Evolutionary conservation across 305 asterid genomes (phyloP), one percentile per base, ranked within the genome.

Genomic region (Rubia peregrina): DNA sequence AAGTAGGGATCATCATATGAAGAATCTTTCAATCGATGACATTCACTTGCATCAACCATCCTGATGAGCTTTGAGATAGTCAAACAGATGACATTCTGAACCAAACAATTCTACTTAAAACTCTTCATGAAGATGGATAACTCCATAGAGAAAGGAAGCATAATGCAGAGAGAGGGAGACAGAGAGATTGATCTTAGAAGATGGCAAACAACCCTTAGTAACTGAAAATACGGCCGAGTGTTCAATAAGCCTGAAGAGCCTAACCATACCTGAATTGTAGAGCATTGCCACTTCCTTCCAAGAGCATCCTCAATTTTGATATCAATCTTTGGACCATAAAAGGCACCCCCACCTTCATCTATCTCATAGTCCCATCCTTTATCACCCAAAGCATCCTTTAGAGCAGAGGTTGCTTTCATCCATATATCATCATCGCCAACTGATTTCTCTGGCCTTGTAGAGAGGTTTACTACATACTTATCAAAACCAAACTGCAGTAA

Each of bases 201-300:
- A 21, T 9, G 8, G 19, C 24, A 26, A 5, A 22, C 49, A 36
- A 17, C 49, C 2, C 49, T 24, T 9, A 46, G 40, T 26, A 17
- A 24, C 16, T 24, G 14, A 67, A 61, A 33, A 24, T 71, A 19
- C 16, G 2, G 30, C 21, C 4, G n/a, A 66, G 30, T 68, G 14
- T 9, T 6, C 13, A 9, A 63, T 4, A n/a, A 65, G 41, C 65
- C 65, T 65, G 36, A 66, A 64, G 13, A 66, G 64, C 63, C 46
- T 53, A 68, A 59, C 73, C 36, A 9, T 46, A 85, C 98, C 96
- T 88, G 96, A 80, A 92, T 85, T 76, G 98, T 92, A 33, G 98
- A 90, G 90, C 98, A 92, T 80, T 92, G 96, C 98, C 97, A 90
- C 83, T 90, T 92, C 79, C 98, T 86, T 81, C 98, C 98, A 65